A percentile compares a stretch with the other conserved stretches of the same genome.
Evolutionary conservation across 768 basidiomycete genomes (phyloP).

Genomic region (Tylopilus felleus): DNA sequence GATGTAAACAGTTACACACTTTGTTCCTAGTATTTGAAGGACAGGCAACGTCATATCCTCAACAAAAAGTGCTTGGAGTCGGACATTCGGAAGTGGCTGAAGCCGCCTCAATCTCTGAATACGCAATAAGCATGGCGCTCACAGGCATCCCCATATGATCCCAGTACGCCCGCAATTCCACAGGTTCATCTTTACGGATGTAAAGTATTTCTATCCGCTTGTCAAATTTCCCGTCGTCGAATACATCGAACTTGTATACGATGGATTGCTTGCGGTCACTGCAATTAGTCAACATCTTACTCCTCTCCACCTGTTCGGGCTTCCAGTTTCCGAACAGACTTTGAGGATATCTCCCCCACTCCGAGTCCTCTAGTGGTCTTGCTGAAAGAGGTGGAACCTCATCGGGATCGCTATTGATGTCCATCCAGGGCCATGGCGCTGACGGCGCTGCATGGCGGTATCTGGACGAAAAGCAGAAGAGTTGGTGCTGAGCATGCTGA

Average conservation of each 20-base stretch:
- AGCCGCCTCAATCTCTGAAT: neutral
- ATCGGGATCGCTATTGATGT: conserved; percentile 21
- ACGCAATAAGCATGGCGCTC: conserved; percentile 2
- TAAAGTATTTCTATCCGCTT: conserved; percentile 5
- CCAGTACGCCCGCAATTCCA: conserved; percentile 27
- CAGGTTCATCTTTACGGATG: conserved; percentile 9
- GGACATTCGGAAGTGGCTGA: conserved; percentile 26
- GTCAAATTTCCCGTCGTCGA: conserved; percentile 18
- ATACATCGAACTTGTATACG: conserved; percentile 20
- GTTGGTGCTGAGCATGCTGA: neutral
- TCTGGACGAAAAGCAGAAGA: conserved; percentile 3
- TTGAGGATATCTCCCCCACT: conserved; percentile 46
- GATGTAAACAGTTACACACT: conserved; percentile 20
- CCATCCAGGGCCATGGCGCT: conserved; percentile 42
- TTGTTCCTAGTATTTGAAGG: conserved; percentile 40
- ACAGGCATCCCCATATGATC: conserved; percentile 23
- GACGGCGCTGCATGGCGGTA: conserved; percentile 37
- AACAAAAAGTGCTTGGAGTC: conserved; percentile 37
- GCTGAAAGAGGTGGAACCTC: neutral
- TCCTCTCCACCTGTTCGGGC: conserved; percentile 35
- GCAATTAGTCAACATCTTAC: conserved; percentile 31
- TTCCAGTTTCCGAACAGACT: conserved; percentile 55
- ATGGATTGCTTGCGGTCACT: conserved; percentile 14
- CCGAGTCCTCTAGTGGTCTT: neutral
- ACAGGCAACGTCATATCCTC: conserved; percentile 35